Evolutionary conservation across 1,284 basidiomycete species (phyloP).

Genomic region (Fomes fomentarius): DNA sequence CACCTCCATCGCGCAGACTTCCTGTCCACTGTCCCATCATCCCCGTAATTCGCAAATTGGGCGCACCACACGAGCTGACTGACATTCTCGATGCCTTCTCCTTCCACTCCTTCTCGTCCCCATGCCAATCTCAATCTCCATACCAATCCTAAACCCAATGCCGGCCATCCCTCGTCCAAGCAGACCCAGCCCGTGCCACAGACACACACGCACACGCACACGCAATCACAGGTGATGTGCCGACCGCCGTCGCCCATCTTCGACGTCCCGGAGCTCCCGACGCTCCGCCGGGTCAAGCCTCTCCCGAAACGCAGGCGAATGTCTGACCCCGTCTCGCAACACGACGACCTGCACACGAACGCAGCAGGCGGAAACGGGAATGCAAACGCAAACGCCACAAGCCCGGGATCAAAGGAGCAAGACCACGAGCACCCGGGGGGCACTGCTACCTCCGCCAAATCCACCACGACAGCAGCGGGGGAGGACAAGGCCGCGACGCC

Average conservation of each 20-base stretch:
- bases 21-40: no score
- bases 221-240: constrained; percentile 36
- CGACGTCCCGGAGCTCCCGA: constrained; percentile 62
- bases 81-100: background rate
- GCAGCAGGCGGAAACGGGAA: no score
- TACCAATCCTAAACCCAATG: background rate
- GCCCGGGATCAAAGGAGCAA: background rate
- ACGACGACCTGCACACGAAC: no score
- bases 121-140: background rate
- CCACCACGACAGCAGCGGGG: constrained; percentile 43
- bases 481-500: background rate
- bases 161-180: no score
- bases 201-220: background rate
- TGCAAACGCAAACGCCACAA: constrained; percentile 3
- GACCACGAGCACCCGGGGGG: constrained; percentile 19
- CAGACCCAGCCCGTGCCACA: background rate
- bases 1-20: background rate
- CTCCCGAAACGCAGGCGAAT: constrained; percentile 74
- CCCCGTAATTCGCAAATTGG: no score
- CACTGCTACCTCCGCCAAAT: constrained; percentile 55
- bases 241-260: constrained; percentile 57
- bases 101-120: background rate
- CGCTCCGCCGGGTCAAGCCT: constrained; percentile 68
- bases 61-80: background rate
- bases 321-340: constrained; percentile 31